Percentiles rank a stretch among this genome's conserved stretches.
Evolutionary conservation across 345 rosid species (phyloP).

Genomic region (Noccaea caerulescens): DNA sequence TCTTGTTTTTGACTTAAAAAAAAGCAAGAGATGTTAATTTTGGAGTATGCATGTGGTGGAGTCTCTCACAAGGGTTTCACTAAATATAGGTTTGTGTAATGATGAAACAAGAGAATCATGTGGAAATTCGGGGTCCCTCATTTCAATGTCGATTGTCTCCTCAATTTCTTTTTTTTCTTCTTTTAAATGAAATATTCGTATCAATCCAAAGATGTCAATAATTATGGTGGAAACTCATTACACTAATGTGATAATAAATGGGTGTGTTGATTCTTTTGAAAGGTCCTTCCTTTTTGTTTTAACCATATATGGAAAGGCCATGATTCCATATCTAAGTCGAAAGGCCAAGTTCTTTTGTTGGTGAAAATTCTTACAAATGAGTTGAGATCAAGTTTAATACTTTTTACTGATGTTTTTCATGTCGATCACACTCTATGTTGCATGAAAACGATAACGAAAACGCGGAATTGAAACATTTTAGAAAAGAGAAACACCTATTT

Average conservation of each 20-base stretch:
- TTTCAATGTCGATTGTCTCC: conserved; percentile 42
- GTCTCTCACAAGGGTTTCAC: conserved; percentile 43
- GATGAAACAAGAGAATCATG: conserved; percentile 46
- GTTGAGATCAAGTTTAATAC: conserved; percentile 8
- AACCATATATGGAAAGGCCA: conserved; percentile 43
- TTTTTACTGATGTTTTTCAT: neutral
- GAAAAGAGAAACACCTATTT: no score
- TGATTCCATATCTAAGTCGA: conserved; percentile 27
- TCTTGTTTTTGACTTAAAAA: neutral
- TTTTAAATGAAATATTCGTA: conserved; percentile 30
- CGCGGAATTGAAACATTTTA: no score
- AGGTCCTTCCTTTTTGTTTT: conserved; percentile 25
- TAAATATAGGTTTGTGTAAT: conserved; percentile 40
- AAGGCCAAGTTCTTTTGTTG: conserved; percentile 36
- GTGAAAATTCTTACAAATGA: neutral
- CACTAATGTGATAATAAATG: conserved; percentile 24
- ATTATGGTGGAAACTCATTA: conserved; percentile 30
- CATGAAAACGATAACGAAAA: no score
- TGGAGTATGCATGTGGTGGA: conserved; percentile 43
- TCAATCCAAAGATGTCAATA: conserved; percentile 37
- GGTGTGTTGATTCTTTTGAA: conserved; percentile 31
- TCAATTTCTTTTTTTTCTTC: neutral
- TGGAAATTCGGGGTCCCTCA: conserved; percentile 41
- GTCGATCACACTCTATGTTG: no score
- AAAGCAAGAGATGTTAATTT: conserved; percentile 16